Base-by-base conservation (phyloP, 2,329 filamentous ascomycete species). In the Penicillium glabrum region DNA sequence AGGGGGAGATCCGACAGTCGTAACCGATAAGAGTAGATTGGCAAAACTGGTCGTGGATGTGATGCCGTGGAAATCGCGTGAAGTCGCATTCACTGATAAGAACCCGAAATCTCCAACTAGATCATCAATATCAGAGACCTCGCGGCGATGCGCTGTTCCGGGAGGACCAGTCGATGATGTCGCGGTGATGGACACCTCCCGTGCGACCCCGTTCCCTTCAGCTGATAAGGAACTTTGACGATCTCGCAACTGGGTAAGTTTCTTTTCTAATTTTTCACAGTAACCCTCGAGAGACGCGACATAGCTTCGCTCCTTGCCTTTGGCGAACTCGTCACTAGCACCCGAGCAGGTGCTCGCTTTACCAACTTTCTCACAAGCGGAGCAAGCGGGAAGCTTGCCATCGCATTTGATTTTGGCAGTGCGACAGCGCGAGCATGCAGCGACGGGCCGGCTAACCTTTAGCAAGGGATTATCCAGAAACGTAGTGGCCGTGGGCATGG, bases 321-420 rank as follows among this genome's bases (percentile, higher is more conserved):
- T 84, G 0, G 93, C 93, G 75, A 97, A 98, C 72, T 97, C 92
- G 70, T 98, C 93, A 68, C 96, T 97, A 8, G 92, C 93, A 54
- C 92, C 92, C 7, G 92, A 96, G 73, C 95, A 99, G 71, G 96
- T 92, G 58, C 83, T 87, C 54, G 90, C 87, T 60, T 91, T 89
- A 29, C 93, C 92, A 14, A 91, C 91, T 76, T 92, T 93, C 75
- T 97, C 93, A 71, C 95, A 98, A 19, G 93, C 93, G 8, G 92
- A 96, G 72, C 95, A 99, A 8, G 93, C 92, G 11, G 95, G 95
- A 37, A 98, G 80, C 75, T 97, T 97, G 60, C 95, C 93, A 77
- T 98, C 95, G 70, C 95, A 99, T 86, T 96, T 97, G 72, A 98
- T 92, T 79, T 99, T 99, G 53, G 93, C 93, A 59, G 89, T 86